These are phyloP conservation scores for Eucalyptus tenuipes DNA, from an alignment of 345 rosid genomes.

Conservation along the genomic window DNA sequence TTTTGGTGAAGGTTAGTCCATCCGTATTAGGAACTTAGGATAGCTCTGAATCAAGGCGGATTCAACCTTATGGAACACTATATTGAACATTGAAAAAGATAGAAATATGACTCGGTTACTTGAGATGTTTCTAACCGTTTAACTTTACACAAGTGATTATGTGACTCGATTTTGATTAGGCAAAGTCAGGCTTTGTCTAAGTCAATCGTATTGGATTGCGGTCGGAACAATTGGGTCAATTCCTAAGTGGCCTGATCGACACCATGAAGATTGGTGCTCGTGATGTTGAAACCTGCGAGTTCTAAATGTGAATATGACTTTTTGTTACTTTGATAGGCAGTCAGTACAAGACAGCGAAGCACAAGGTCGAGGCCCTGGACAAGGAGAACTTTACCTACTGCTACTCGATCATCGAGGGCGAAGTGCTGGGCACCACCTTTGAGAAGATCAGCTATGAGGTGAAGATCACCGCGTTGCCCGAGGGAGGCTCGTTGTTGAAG, in stretches of 20 bases:
- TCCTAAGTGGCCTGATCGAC: not conserved
- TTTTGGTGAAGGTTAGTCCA: not conserved
- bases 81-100: not conserved
- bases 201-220: not conserved
- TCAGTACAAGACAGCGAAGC: slow-evolving; percentile 10
- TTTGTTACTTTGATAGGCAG: not conserved
- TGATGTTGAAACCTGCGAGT: not conserved
- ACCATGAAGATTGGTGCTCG: not conserved
- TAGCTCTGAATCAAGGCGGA: not conserved
- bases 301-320: not conserved
- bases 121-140: not conserved
- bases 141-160: not conserved
- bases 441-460: slow-evolving; percentile 5
- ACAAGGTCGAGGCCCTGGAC: slow-evolving; percentile 18
- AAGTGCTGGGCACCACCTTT: not conserved
- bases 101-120: not conserved
- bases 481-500: slow-evolving; percentile 5
- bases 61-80: not conserved
- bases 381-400: not conserved
- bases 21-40: too few species aligned
- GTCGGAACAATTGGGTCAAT: not conserved
- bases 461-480: not conserved
- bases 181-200: not conserved
- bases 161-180: not conserved
- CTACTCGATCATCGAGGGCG: slow-evolving; percentile 18